A percentile compares a stretch with the other conserved stretches of the same genome.
phyloP scores from a whole-genome alignment of 2,329 filamentous ascomycete species.

The Aspergillus bombycis region DNA sequence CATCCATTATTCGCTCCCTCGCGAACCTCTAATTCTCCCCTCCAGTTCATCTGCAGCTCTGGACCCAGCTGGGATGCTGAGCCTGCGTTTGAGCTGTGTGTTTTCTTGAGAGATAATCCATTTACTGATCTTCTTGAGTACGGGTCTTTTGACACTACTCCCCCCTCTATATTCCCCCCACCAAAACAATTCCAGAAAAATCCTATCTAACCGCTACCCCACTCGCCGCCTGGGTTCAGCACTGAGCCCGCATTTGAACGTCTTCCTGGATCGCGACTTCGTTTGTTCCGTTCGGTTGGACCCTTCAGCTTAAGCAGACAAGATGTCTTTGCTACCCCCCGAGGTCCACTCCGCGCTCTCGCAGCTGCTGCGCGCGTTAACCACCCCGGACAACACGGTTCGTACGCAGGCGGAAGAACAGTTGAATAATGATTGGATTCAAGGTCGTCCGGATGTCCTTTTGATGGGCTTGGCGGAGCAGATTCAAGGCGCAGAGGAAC shows the following conservation, averaged over 20 bases:
- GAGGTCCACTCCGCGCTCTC: slow-evolving; percentile 83
- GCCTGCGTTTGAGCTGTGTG: slow-evolving; percentile 23
- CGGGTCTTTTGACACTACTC: slow-evolving; percentile 1
- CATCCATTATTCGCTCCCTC: slow-evolving; percentile 7
- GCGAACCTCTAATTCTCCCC: slow-evolving; percentile 1
- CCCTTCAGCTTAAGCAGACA: slow-evolving; percentile 31
- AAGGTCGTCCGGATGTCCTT: slow-evolving; percentile 77
- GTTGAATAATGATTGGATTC: slow-evolving; percentile 87
- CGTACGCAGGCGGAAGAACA: slow-evolving; percentile 88
- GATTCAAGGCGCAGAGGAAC: slow-evolving; percentile 75
- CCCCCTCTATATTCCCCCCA: slow-evolving; percentile 18
- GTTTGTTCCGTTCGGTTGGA: slow-evolving; percentile 21
- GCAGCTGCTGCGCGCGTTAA: slow-evolving; percentile 84
- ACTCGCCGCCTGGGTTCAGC: slow-evolving; percentile 19
- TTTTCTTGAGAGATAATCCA: slow-evolving; percentile 13
- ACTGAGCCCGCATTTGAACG: slow-evolving; percentile 15
- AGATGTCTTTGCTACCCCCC: slow-evolving; percentile 82
- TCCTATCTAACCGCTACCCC: slow-evolving; percentile 19
- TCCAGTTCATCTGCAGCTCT: slow-evolving; percentile 19
- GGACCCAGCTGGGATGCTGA: slow-evolving; percentile 30
- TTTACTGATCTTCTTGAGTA: slow-evolving; percentile 4
- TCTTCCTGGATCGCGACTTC: slow-evolving; percentile 16
- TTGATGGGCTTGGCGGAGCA: slow-evolving; percentile 95
- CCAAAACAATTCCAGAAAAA: slow-evolving; percentile 27
- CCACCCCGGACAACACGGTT: slow-evolving; percentile 84